phyloP scores from a whole-genome alignment of 805 yeast species.

The Saccharomycopsis fodiens region DNA sequence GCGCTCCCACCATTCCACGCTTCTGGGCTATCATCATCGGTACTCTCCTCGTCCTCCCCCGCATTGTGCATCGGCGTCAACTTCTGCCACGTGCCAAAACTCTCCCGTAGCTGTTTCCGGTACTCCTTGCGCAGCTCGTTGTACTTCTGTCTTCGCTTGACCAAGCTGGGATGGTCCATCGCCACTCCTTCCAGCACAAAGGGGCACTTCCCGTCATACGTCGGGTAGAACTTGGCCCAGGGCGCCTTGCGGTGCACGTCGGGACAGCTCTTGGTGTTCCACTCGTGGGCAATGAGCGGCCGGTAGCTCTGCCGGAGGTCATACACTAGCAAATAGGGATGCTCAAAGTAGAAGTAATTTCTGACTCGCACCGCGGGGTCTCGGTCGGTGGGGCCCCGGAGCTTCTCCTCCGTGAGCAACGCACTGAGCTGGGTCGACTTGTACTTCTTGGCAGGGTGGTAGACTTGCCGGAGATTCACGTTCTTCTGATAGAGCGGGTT shows the following conservation, averaged over 20 bases:
- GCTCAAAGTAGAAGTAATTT: constrained; percentile 74
- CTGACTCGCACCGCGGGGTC: constrained; percentile 82
- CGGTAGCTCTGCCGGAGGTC: constrained; percentile 72
- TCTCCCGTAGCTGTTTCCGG: constrained; percentile 28
- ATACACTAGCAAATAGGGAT: constrained; percentile 68
- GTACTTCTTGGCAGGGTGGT: neutral
- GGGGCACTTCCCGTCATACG: constrained; percentile 74
- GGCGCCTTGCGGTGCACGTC: constrained; percentile 18
- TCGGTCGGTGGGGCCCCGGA: constrained; percentile 81
- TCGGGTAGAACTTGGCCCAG: constrained; percentile 55
- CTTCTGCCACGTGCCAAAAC: constrained; percentile 4
- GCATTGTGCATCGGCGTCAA: neutral
- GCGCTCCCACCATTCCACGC: neutral
- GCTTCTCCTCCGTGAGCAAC: constrained; percentile 73
- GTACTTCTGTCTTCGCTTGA: constrained; percentile 26
- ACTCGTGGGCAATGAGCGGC: constrained; percentile 79
- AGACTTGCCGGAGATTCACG: neutral
- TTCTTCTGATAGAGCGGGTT: neutral
- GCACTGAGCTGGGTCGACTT: constrained; percentile 40
- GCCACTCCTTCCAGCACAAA: constrained; percentile 56
- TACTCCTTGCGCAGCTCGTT: constrained; percentile 31
- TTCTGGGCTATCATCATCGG: neutral
- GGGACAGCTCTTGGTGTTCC: constrained; percentile 38
- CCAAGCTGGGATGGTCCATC: constrained; percentile 33
- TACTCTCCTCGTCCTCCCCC: neutral